Base-by-base conservation (phyloP, 2,329 filamentous ascomycete species). In the Aspergillus pseudoglaucus region DNA sequence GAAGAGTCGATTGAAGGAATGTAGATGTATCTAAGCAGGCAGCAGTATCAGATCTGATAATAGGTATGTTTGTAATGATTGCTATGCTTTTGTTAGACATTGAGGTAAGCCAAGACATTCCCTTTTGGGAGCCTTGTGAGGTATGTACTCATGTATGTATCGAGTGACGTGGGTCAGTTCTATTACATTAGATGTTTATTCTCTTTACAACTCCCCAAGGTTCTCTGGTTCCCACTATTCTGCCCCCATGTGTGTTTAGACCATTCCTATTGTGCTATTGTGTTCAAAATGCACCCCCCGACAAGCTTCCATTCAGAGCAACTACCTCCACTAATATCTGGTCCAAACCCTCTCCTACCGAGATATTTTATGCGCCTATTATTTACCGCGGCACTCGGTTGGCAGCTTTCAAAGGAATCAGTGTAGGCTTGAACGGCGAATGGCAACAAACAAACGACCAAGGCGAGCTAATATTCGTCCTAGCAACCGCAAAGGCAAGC, bases 291-390 rank as follows among this genome's bases (percentile, higher is more conserved):
- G 47, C 68, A 22, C 61, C 66, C 23, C 61, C 60, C 4, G 47
- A 59, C 6, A 51, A 64, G 25, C 81, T 84, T 63, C 73, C 67
- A 14, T 74, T 87, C 57, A 75, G 71, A 45, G 79, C 83, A 15
- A 60, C 68, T 0, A 75, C 84, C 0, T 75, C 75, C 27, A 88
- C 85, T 32, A 87, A 90, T 66, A 80, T 90, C 62, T 91, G 87
- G 87, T 82, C 84, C 64, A 88, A 88, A 64, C 82, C 84, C 0
- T 84, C 85, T 0, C 69, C 74, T n/a, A 79, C 77, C 12, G 74
- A 83, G 49, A 73, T 78, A 54, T 88, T 87, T 72, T 85, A 79
- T 58, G 84, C 72, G 6, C 68, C 68, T 12, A 66, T 69, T 39
- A 53, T 73, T 51, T 68, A 69, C 65, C 61, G 67, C 59, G 65